phyloP scores from a whole-genome alignment of 1,139 yeast genomes.

The Hemisphaericaspora lyxosophila region DNA sequence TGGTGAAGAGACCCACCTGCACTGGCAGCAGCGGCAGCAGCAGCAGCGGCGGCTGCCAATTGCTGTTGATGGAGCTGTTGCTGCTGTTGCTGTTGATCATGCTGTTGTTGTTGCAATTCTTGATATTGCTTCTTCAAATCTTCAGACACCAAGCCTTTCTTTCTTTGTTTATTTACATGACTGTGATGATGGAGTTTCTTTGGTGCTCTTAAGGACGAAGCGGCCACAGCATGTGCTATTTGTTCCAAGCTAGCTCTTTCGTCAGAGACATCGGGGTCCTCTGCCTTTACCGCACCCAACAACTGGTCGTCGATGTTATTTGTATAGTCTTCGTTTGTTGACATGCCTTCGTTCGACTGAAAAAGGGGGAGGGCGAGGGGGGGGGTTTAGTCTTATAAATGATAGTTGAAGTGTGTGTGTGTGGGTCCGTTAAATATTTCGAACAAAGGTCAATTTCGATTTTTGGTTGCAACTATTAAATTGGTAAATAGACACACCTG shows the following conservation, averaged over 20 bases:
- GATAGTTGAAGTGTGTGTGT: too few species aligned
- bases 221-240: conserved; percentile 25
- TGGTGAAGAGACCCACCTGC: conserved; percentile 14
- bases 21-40: conserved; percentile 15
- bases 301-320: conserved; percentile 49
- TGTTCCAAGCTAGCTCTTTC: conserved; percentile 34
- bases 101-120: conserved; percentile 13
- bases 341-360: conserved; percentile 17
- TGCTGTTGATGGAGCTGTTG: conserved; percentile 13
- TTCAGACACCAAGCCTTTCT: conserved; percentile 4
- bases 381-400: too few species aligned
- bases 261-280: conserved; percentile 27
- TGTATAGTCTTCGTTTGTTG: conserved; percentile 31
- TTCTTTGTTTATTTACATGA: conserved; percentile 8
- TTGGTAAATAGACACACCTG: conserved; percentile 4
- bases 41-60: conserved; percentile 15
- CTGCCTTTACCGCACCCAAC: conserved; percentile 38
- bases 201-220: background rate
- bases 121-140: conserved; percentile 10
- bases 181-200: conserved; percentile 7
- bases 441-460: too few species aligned
- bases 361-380: too few species aligned
- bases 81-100: conserved; percentile 17
- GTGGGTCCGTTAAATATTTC: too few species aligned
- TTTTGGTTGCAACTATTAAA: conserved; percentile 6